These are phyloP conservation scores for Talaromyces sp. DNA, from an alignment of 2,329 filamentous ascomycete species.

Conservation along the genomic window DNA sequence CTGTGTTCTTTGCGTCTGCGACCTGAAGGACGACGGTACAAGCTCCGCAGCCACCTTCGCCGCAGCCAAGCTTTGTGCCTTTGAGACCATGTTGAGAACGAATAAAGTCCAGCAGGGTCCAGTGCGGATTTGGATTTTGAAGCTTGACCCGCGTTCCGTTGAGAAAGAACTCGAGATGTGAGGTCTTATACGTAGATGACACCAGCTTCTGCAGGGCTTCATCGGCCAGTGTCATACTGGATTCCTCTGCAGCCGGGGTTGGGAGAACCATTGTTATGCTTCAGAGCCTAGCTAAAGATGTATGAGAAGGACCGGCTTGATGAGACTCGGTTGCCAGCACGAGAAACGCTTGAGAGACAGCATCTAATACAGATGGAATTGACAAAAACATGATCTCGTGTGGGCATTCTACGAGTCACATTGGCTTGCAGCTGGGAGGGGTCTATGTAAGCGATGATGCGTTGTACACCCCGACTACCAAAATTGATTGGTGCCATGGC, in stretches of 20 bases:
- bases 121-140: conserved; percentile 82
- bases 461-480: no score
- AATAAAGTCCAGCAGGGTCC: conserved; percentile 75
- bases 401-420: no score
- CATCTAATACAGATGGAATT: no score
- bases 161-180: conserved; percentile 63
- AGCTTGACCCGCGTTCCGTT: conserved; percentile 87
- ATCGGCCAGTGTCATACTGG: neutral
- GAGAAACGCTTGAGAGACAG: neutral
- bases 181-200: neutral
- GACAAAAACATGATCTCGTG: no score
- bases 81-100: conserved; percentile 80
- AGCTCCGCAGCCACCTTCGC: conserved; percentile 92
- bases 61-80: conserved; percentile 93
- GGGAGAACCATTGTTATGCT: neutral
- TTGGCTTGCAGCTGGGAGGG: no score
- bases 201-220: neutral
- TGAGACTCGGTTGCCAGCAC: neutral
- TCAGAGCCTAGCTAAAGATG: neutral
- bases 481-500: no score
- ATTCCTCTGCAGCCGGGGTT: neutral
- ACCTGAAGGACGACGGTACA: conserved; percentile 69
- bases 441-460: no score
- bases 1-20: neutral
- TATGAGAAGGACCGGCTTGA: neutral